phyloP scores from a whole-genome alignment of 805 yeast species.

The Candida corydali region DNA sequence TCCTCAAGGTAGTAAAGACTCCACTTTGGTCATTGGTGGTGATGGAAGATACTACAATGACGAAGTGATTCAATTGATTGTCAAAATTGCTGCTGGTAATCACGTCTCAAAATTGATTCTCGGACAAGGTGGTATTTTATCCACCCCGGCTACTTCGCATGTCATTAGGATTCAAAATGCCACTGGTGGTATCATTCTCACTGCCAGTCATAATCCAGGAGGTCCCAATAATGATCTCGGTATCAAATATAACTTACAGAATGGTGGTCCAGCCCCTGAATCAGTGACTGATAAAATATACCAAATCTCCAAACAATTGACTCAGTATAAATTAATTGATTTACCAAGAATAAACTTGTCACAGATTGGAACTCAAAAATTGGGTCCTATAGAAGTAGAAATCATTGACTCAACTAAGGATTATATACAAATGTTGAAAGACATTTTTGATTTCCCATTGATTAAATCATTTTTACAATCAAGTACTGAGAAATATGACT shows the following conservation, averaged over 20 bases:
- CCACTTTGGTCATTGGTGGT: constrained; percentile 90
- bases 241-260: constrained; percentile 88
- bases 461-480: constrained; percentile 65
- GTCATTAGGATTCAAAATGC: constrained; percentile 70
- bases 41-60: constrained; percentile 93
- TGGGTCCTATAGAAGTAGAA: constrained; percentile 69
- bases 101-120: constrained; percentile 81
- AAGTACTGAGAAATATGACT: constrained; percentile 46
- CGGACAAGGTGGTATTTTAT: constrained; percentile 83
- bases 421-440: constrained; percentile 74
- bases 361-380: constrained; percentile 46
- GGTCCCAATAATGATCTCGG: constrained; percentile 92
- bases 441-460: constrained; percentile 81
- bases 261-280: constrained; percentile 99
- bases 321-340: constrained; percentile 53
- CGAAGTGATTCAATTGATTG: constrained; percentile 74
- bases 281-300: constrained; percentile 84
- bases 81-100: constrained; percentile 83
- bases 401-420: constrained; percentile 78
- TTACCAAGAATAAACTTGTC: constrained; percentile 64
- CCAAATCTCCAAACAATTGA: constrained; percentile 58
- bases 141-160: constrained; percentile 97
- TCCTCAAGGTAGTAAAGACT: constrained; percentile 77
- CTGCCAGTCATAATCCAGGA: constrained; percentile 98
- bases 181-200: constrained; percentile 93